Percentiles rank a stretch among this genome's conserved stretches.
Conservation (phyloP, 129 eudicot genomes). For the Chrysanthemum lavandulifolium region DNA sequence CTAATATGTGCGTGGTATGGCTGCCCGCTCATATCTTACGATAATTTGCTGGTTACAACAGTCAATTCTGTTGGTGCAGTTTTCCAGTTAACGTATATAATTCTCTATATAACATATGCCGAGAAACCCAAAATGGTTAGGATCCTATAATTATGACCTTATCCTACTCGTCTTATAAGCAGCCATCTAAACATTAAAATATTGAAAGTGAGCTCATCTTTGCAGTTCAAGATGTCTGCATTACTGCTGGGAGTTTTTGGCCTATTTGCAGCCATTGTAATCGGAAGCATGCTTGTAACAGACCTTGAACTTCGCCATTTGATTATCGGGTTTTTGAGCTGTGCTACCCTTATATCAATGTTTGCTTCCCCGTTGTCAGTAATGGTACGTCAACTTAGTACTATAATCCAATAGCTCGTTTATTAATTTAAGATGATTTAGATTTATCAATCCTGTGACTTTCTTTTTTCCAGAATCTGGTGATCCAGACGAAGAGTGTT, state of each 20-base stretch:
- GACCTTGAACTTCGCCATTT: conserved; percentile 56
- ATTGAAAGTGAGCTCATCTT: conserved; percentile 17
- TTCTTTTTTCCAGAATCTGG: conserved; percentile 56
- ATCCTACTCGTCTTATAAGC: not conserved
- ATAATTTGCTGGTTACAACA: conserved; percentile 66
- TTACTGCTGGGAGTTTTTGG: conserved; percentile 57
- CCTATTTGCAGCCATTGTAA: conserved; percentile 51
- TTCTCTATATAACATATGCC: conserved; percentile 54
- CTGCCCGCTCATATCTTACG: conserved; percentile 61
- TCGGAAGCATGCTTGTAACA: conserved; percentile 56
- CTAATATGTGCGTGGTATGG: conserved; percentile 90
- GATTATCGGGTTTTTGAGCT: conserved; percentile 64
- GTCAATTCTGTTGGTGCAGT: conserved; percentile 86
- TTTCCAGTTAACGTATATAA: conserved; percentile 59
- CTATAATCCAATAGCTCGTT: not conserved
- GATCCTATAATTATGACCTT: not conserved
- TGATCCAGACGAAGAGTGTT: conserved; percentile 74
- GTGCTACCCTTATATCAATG: conserved; percentile 86
- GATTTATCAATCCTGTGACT: not conserved
- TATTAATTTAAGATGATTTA: not conserved
- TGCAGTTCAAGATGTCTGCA: conserved; percentile 64
- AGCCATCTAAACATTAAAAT: not conserved
- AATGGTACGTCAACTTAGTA: conserved; percentile 48
- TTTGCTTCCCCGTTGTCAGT: conserved; percentile 86
- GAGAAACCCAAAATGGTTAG: conserved; percentile 65